Evolutionary conservation across 1,284 basidiomycete species (phyloP).

Genomic region (Porodaedalea pini): DNA sequence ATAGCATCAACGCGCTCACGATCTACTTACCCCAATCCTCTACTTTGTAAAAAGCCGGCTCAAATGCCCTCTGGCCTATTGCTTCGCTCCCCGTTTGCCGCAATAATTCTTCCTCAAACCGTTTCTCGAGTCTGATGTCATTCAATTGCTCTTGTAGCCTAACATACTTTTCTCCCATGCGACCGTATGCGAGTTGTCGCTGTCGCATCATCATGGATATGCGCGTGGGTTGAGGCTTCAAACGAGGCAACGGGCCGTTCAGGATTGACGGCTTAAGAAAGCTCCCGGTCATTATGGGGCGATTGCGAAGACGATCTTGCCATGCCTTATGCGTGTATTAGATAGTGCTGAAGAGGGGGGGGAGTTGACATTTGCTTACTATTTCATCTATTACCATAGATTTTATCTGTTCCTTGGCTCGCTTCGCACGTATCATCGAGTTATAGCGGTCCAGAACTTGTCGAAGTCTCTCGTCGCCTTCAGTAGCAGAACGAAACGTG

Average conservation of each 20-base stretch:
- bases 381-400: slow-evolving; percentile 45
- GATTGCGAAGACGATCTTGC: slow-evolving; percentile 46
- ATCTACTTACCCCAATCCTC: slow-evolving; percentile 42
- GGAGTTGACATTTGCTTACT: slow-evolving; percentile 35
- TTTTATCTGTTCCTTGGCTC: slow-evolving; percentile 47
- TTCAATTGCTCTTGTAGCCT: slow-evolving; percentile 35
- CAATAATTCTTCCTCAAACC: slow-evolving; percentile 48
- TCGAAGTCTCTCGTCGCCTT: slow-evolving; percentile 47
- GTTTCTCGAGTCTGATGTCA: slow-evolving; percentile 51
- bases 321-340: slow-evolving; percentile 36
- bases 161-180: slow-evolving; percentile 37
- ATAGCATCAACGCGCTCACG: neutral
- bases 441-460: slow-evolving; percentile 53
- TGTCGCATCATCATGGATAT: slow-evolving; percentile 67
- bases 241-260: slow-evolving; percentile 68
- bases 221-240: slow-evolving; percentile 70
- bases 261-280: slow-evolving; percentile 57
- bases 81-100: slow-evolving; percentile 13
- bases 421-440: slow-evolving; percentile 47
- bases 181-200: slow-evolving; percentile 48
- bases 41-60: slow-evolving; percentile 26
- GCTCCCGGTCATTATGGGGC: slow-evolving; percentile 66
- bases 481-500: slow-evolving; percentile 48
- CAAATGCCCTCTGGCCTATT: slow-evolving; percentile 19
- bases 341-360: neutral